Conservation (phyloP, 2,329 filamentous ascomycete genomes). For the Fusarium odoratissimum region DNA sequence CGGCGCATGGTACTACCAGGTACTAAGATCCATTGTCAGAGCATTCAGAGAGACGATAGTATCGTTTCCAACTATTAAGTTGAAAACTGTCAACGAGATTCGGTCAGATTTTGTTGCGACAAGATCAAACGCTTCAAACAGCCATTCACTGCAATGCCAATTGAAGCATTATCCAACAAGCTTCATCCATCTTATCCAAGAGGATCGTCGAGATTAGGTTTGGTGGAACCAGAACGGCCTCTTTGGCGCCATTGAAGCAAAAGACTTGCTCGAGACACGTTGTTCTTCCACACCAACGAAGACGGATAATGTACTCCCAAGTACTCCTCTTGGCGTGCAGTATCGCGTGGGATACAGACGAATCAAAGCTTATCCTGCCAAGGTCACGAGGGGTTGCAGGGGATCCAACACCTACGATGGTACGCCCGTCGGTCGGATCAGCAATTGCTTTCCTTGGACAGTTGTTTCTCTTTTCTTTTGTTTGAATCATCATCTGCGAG, state of each 20-base stretch:
- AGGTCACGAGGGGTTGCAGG: conserved; percentile 33
- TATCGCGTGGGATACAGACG: conserved; percentile 28
- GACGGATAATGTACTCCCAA: conserved; percentile 18
- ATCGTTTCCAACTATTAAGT: background rate
- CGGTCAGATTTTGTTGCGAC: fast-evolving
- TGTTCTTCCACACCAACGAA: background rate
- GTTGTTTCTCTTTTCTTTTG: background rate
- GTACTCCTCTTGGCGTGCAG: conserved; percentile 31
- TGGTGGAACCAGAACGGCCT: conserved; percentile 33
- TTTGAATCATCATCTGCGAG: conserved; percentile 12
- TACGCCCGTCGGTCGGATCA: conserved; percentile 31
- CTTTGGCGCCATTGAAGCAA: background rate
- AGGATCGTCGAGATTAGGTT: conserved; percentile 49
- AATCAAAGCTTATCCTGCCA: conserved; percentile 30
- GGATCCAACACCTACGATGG: background rate
- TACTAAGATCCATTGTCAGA: background rate
- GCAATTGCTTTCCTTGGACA: conserved; percentile 15
- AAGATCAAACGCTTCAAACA: background rate
- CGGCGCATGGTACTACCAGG: conserved; percentile 1
- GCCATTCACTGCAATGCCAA: background rate
- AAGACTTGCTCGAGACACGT: conserved; percentile 22
- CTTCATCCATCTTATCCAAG: conserved; percentile 4
- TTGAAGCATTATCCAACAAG: background rate
- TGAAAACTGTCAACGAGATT: fast-evolving
- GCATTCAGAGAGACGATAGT: background rate